A percentile compares a stretch with the other conserved stretches of the same genome.
These are phyloP conservation scores for Macrophomina pseudophaseolina DNA, from an alignment of 2,329 filamentous ascomycete genomes.

Conservation along the genomic window DNA sequence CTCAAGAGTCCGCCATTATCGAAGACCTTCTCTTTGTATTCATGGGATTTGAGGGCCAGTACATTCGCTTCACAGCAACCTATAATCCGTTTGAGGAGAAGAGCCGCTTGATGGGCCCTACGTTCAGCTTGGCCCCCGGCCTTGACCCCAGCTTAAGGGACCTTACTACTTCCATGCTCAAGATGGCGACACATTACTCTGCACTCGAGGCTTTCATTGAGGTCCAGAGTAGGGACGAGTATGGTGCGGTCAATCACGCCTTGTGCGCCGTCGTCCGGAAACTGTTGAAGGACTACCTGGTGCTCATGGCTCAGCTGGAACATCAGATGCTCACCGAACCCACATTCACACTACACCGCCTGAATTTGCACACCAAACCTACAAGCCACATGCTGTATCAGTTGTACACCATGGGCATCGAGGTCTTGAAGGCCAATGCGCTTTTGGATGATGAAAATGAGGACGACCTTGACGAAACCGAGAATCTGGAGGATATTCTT, in stretches of 20 bases:
- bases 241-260: conserved; percentile 93
- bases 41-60: conserved; percentile 98
- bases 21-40: conserved; percentile 94
- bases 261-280: conserved; percentile 94
- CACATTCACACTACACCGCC: conserved; percentile 87
- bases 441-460: conserved; percentile 75
- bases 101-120: conserved; percentile 81
- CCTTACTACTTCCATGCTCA: conserved; percentile 84
- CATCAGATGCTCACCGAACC: conserved; percentile 89
- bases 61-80: conserved; percentile 81
- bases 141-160: conserved; percentile 91
- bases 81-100: conserved; percentile 88
- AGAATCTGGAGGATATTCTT: conserved; percentile 91
- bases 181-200: conserved; percentile 91
- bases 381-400: conserved; percentile 92
- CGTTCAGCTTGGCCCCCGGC: conserved; percentile 78
- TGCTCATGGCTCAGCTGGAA: conserved; percentile 91
- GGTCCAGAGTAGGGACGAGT: conserved; percentile 89
- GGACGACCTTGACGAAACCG: conserved; percentile 73
- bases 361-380: conserved; percentile 88
- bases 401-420: conserved; percentile 76
- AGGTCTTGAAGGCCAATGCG: conserved; percentile 85
- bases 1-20: conserved; percentile 84
- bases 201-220: conserved; percentile 93
- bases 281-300: conserved; percentile 88